Evolutionary conservation across 257 asterid genomes (phyloP).

Genomic region (Primulina tabacum): DNA sequence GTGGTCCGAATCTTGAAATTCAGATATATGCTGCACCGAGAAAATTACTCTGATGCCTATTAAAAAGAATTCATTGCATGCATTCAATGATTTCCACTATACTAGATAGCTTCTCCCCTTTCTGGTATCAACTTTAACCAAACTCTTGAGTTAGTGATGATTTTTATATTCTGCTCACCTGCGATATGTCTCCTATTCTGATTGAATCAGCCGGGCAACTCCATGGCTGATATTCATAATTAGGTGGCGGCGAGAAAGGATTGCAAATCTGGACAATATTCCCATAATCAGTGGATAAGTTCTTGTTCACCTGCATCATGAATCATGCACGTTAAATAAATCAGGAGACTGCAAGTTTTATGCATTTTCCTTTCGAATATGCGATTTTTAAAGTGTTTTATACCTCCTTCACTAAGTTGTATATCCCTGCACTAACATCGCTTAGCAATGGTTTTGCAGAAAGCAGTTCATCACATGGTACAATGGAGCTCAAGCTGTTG

Average conservation of each 20-base stretch:
- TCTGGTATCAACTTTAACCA: too few species aligned
- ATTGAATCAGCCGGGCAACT: slow-evolving; percentile 49
- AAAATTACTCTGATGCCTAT: too few species aligned
- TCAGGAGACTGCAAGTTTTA: not conserved
- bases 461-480: slow-evolving; percentile 71
- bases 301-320: slow-evolving; percentile 58
- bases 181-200: slow-evolving; percentile 64
- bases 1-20: too few species aligned
- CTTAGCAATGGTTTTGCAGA: slow-evolving; percentile 50
- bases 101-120: too few species aligned
- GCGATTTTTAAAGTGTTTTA: not conserved
- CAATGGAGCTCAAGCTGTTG: slow-evolving; percentile 76
- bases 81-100: too few species aligned
- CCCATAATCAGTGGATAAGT: slow-evolving; percentile 54
- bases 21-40: too few species aligned
- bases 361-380: not conserved
- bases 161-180: slow-evolving; percentile 22
- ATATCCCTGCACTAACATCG: slow-evolving; percentile 55
- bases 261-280: slow-evolving; percentile 71
- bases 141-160: too few species aligned
- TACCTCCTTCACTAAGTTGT: slow-evolving; percentile 57
- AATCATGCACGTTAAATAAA: not conserved
- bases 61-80: too few species aligned
- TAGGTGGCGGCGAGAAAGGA: slow-evolving; percentile 81
- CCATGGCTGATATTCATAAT: slow-evolving; percentile 48